Evolutionary conservation across 2,329 filamentous ascomycete genomes (phyloP), one percentile per base, ranked within the genome.

Genomic region (Alternaria triticimaculans): DNA sequence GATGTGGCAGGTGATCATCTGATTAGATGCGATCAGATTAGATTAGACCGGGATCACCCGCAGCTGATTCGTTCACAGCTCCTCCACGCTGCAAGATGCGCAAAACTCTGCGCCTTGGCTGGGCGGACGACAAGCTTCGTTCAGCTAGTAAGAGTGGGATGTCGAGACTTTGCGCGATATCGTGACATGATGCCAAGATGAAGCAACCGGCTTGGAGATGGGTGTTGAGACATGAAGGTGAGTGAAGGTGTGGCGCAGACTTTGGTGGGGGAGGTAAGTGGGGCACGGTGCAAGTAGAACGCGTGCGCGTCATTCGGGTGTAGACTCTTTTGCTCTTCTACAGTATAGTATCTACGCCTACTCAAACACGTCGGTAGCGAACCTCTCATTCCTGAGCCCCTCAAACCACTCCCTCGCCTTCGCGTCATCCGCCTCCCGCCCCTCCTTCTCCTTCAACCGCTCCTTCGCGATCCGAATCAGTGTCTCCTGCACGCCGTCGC

Each of bases 381-480:
- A 62, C 55, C 84, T 74, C 70, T 84, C 82, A 51, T 82, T 82
- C 64, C 81, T 81, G 64, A 84, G 70, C 2, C 73, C 73, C 62
- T 81, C 77, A 63, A 83, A 84, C 83, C 84, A 86, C 54, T 76
- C 68, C 64, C 81, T 80, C n/a, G 78, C 77, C 67, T 80, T 78
- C 44, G 80, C 77, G 59, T 82, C 77, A n/a, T 74, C 80, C 53
- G 74, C 78, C 5, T 73, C 68, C 50, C 70, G 72, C 3, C 81
- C 81, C 7, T 76, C 65, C 57, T 77, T 76, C 41, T 80, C 74
- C 60, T 82, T 78, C 25, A 82, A 78, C 23, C 72, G 69, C 66
- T 85, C 83, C 60, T 76, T 75, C 50, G 80, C 80, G 48, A 85
- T 84, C 66, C 75, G 80, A 60, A 83, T 80, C 51, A 80, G 77